phyloP scores from a whole-genome alignment of 305 asterid genomes.

The Fraxinus sp. region DNA sequence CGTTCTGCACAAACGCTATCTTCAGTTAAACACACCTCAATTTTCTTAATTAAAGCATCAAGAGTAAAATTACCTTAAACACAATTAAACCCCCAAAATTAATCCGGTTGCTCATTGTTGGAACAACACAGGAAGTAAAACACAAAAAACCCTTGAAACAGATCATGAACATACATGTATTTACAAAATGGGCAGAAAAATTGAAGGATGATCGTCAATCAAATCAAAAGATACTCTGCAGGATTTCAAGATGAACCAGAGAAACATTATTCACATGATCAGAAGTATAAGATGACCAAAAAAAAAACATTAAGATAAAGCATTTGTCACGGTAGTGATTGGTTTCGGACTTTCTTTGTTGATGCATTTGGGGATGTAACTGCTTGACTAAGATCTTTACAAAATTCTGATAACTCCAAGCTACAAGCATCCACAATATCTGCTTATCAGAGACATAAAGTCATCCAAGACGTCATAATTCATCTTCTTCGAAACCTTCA shows the following conservation, averaged over 20 bases:
- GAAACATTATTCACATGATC: background rate
- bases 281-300: background rate
- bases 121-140: background rate
- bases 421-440: background rate
- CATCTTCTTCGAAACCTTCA: background rate
- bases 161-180: background rate
- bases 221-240: background rate
- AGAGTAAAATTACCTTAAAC: background rate
- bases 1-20: background rate
- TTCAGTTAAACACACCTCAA: background rate
- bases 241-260: background rate
- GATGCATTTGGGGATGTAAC: background rate
- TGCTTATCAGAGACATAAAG: background rate
- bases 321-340: background rate
- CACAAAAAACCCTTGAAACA: background rate
- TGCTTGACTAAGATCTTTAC: background rate
- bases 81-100: background rate
- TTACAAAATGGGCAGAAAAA: too few relatives aligned
- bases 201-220: background rate
- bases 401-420: background rate
- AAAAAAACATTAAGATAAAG: background rate
- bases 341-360: background rate
- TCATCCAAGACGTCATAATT: background rate
- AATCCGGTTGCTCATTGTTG: background rate
- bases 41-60: background rate